phyloP scores from a whole-genome alignment of 2,329 filamentous ascomycete genomes.

The Neocucurbitaria cava region DNA sequence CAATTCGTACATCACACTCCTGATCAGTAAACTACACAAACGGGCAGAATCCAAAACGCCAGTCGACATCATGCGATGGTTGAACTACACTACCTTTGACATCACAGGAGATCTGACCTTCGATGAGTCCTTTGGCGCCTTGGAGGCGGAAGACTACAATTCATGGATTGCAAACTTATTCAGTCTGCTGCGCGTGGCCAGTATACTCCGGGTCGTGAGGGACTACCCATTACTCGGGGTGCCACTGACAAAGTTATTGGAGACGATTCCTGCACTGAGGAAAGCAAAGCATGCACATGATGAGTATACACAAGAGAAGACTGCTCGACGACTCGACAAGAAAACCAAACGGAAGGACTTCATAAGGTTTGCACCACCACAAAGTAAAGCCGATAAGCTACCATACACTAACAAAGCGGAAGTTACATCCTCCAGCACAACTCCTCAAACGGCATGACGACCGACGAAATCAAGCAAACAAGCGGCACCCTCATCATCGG shows the following conservation, averaged over 20 bases:
- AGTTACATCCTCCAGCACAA: conserved; percentile 24
- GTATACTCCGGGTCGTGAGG: conserved; percentile 8
- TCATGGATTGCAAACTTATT: conserved; percentile 30
- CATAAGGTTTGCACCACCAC: conserved; percentile 20
- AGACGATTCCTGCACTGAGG: conserved; percentile 8
- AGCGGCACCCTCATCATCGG: conserved; percentile 45
- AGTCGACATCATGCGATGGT: conserved; percentile 21
- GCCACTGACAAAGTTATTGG: conserved; percentile 7
- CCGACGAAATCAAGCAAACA: conserved; percentile 43
- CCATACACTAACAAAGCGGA: neutral
- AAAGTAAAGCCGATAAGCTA: too few species aligned
- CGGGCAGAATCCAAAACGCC: conserved; percentile 3
- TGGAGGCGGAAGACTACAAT: conserved; percentile 24
- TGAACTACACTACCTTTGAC: conserved; percentile 34
- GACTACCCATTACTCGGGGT: conserved; percentile 17
- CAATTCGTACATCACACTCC: conserved; percentile 19
- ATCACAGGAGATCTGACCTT: conserved; percentile 38
- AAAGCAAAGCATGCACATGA: conserved; percentile 11
- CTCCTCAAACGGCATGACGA: conserved; percentile 27
- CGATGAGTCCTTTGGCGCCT: conserved; percentile 34
- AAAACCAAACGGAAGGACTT: conserved; percentile 28
- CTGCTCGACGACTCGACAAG: conserved; percentile 15
- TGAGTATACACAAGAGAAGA: conserved; percentile 18
- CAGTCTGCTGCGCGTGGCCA: conserved; percentile 9
- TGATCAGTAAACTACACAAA: conserved; percentile 17